Conservation (phyloP, 331 rosid species). For the Phaseolus coccineus region DNA sequence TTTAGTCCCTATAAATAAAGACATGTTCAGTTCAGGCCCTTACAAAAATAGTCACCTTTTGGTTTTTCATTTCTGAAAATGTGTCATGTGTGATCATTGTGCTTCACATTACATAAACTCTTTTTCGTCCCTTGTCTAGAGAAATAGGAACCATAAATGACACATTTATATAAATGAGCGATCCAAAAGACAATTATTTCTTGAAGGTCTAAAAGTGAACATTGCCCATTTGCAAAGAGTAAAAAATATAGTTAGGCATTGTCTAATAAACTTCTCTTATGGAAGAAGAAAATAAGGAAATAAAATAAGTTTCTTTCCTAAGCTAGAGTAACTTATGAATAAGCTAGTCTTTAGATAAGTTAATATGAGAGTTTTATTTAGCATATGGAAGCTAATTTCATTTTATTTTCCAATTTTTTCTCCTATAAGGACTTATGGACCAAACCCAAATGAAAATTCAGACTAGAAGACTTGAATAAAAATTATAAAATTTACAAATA, state of each 20-base stretch:
- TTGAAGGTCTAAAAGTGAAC: neutral
- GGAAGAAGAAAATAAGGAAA: neutral
- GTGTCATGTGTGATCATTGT: neutral
- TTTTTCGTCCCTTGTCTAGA: neutral
- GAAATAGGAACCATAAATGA: neutral
- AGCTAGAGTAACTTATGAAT: neutral
- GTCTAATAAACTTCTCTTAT: neutral
- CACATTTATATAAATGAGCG: neutral
- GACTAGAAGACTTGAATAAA: no score
- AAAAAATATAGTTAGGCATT: neutral
- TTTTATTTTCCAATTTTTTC: neutral
- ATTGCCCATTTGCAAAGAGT: neutral
- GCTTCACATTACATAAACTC: neutral
- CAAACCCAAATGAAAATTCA: no score
- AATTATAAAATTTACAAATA: no score
- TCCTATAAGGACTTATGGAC: neutral
- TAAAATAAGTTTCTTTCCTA: neutral
- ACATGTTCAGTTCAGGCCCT: neutral
- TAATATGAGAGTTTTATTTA: neutral
- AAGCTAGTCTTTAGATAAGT: neutral
- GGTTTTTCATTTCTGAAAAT: neutral
- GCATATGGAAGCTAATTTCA: neutral
- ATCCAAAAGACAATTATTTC: neutral
- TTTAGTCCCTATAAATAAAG: neutral
- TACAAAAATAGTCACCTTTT: neutral